Conservation (phyloP, 805 yeast species). For the Metschnikowia kofuensis region DNA sequence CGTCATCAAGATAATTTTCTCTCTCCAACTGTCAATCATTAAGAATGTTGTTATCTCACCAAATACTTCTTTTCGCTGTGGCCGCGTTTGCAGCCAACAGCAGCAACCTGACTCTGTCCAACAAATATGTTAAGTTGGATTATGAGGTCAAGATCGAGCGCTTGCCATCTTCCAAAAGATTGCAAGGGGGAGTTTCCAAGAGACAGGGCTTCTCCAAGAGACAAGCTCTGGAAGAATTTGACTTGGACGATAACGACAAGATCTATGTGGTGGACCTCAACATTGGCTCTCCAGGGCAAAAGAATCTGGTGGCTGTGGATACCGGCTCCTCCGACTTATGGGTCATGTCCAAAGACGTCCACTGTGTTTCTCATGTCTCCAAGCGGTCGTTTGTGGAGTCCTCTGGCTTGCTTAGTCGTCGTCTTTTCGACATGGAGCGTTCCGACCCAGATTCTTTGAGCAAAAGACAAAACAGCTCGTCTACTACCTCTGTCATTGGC, state of each 20-base stretch:
- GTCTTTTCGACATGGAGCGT: not conserved
- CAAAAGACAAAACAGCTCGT: not conserved
- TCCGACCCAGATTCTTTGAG: too few relatives aligned
- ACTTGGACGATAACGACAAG: not conserved
- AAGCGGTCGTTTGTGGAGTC: not conserved
- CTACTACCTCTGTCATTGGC: slow-evolving; percentile 7
- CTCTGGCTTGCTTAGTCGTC: not conserved
- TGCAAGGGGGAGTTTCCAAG: too few relatives aligned
- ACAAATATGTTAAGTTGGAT: too few relatives aligned
- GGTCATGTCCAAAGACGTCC: slow-evolving; percentile 23
- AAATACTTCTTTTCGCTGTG: too few relatives aligned
- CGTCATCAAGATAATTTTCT: too few relatives aligned
- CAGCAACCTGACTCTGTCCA: too few relatives aligned
- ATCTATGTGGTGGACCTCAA: not conserved
- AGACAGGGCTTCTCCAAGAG: not conserved
- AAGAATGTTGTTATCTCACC: too few relatives aligned
- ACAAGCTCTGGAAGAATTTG: not conserved
- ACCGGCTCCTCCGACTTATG: slow-evolving; percentile 44
- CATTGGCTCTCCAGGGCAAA: slow-evolving; percentile 10
- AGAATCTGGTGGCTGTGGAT: slow-evolving; percentile 32
- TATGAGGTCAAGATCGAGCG: too few relatives aligned
- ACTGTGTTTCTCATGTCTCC: not conserved
- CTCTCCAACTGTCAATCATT: too few relatives aligned
- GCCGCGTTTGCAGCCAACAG: too few relatives aligned
- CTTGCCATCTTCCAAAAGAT: too few relatives aligned